Evolutionary conservation across 805 yeast species (phyloP).

Genomic region (Ogataea pini): DNA sequence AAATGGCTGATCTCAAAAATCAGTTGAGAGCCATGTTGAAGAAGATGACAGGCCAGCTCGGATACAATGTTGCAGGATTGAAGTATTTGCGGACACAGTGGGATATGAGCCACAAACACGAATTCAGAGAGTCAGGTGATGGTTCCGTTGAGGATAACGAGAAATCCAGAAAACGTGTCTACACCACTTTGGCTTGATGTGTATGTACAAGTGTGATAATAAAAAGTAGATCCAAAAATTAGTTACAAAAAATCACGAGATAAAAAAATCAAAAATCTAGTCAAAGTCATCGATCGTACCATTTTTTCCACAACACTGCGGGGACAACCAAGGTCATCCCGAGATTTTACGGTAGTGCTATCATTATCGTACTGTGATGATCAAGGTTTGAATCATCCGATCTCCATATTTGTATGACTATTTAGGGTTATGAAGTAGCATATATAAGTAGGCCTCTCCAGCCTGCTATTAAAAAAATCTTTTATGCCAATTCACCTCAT

Average conservation of each 20-base stretch:
- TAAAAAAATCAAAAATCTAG: no score
- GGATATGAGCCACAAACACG: constrained; percentile 71
- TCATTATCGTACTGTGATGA: not conserved
- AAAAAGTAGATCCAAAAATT: not conserved
- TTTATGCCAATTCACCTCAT: no score
- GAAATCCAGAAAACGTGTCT: constrained; percentile 70
- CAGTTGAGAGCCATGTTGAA: constrained; percentile 60
- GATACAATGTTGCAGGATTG: constrained; percentile 83
- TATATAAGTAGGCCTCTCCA: no score
- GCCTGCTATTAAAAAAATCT: no score
- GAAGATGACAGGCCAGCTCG: constrained; percentile 59
- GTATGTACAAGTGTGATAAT: no score
- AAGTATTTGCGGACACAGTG: constrained; percentile 73
- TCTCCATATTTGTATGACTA: no score
- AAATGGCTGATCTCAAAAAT: constrained; percentile 61
- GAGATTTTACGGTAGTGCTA: not conserved
- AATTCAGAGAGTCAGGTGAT: constrained; percentile 56
- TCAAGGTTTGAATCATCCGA: not conserved
- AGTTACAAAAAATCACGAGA: not conserved
- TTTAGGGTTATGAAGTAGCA: no score
- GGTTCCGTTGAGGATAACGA: constrained; percentile 33
- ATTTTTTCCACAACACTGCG: not conserved
- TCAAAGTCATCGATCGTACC: not conserved
- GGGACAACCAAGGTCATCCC: not conserved
- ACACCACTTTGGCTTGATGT: constrained; percentile 25